These are phyloP conservation scores for Backusella circina DNA, from an alignment of 192 early-diverging fungal species.

Conservation along the genomic window DNA sequence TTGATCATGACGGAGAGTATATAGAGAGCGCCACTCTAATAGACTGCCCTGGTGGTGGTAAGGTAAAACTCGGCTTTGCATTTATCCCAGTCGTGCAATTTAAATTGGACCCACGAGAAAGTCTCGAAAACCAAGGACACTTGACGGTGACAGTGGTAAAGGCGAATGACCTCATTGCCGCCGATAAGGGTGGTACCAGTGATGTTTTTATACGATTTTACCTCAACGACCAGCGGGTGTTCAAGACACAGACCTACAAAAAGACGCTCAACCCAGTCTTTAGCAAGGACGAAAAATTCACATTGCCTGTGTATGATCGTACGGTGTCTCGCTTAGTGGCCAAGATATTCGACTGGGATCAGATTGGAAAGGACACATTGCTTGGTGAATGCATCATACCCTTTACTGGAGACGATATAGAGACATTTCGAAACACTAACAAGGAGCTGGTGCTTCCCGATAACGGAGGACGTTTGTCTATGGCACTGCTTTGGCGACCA, in stretches of 20 bases:
- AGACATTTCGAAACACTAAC: slow-evolving; percentile 13
- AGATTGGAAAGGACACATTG: slow-evolving; percentile 57
- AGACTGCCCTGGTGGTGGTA: slow-evolving; percentile 24
- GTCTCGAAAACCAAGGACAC: slow-evolving; percentile 59
- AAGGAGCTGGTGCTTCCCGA: slow-evolving; percentile 13
- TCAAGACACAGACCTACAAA: slow-evolving; percentile 66
- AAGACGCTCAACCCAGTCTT: slow-evolving; percentile 72
- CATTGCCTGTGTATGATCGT: slow-evolving; percentile 51
- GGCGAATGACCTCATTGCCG: slow-evolving; percentile 60
- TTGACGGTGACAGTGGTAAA: slow-evolving; percentile 56
- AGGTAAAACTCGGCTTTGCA: slow-evolving; percentile 37
- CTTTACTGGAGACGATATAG: slow-evolving; percentile 30
- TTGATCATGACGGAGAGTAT: not conserved
- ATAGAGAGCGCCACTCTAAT: slow-evolving; percentile 1
- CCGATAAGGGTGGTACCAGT: slow-evolving; percentile 66
- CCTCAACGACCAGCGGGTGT: slow-evolving; percentile 61
- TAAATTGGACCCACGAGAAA: slow-evolving; percentile 44
- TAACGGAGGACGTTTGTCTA: slow-evolving; percentile 7
- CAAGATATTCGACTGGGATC: slow-evolving; percentile 79
- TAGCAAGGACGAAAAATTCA: slow-evolving; percentile 59
- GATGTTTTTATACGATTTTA: slow-evolving; percentile 69
- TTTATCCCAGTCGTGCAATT: slow-evolving; percentile 43
- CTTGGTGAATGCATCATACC: slow-evolving; percentile 53
- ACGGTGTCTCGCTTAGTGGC: slow-evolving; percentile 54
- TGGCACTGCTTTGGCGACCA: slow-evolving; percentile 60